A percentile compares a stretch with the other conserved stretches of the same genome.
Evolutionary conservation across 2,329 filamentous ascomycete species (phyloP).

Genomic region (Cladosporium velox): DNA sequence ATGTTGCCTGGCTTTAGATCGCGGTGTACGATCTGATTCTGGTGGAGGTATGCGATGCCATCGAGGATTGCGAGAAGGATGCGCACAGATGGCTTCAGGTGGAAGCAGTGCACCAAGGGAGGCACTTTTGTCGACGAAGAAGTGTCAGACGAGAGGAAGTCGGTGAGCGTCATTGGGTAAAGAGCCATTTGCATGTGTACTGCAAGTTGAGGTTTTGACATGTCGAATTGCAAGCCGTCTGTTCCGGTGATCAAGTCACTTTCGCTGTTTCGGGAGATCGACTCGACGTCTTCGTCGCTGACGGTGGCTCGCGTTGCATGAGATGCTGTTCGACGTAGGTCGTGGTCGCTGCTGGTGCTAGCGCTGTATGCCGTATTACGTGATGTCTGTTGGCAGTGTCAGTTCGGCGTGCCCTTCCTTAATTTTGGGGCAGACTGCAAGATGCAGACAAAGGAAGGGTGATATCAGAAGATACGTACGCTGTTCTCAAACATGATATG

Average conservation of each 20-base stretch:
- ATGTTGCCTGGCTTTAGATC: constrained; percentile 71
- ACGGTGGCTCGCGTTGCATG: constrained; percentile 25
- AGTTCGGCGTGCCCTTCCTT: not conserved
- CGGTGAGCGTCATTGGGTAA: constrained; percentile 62
- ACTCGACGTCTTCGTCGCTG: constrained; percentile 49
- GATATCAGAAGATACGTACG: not conserved
- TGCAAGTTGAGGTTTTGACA: constrained; percentile 41
- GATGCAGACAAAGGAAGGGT: not conserved
- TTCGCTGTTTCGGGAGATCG: constrained; percentile 38
- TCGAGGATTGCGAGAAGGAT: constrained; percentile 62
- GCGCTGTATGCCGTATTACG: constrained; percentile 21
- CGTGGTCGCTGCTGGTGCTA: constrained; percentile 16
- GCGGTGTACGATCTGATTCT: constrained; percentile 62
- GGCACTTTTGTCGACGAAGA: constrained; percentile 21
- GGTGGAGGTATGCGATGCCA: constrained; percentile 66
- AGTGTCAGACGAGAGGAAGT: constrained; percentile 48
- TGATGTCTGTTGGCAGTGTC: not conserved
- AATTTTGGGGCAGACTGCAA: not conserved
- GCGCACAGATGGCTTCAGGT: constrained; percentile 57
- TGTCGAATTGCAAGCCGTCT: constrained; percentile 12
- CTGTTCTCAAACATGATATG: constrained; percentile 47
- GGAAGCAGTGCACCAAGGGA: constrained; percentile 60
- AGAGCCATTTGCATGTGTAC: constrained; percentile 70
- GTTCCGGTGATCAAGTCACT: constrained; percentile 19
- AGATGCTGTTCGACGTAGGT: constrained; percentile 6